phyloP scores from a whole-genome alignment of 768 basidiomycete species.

The Roridomyces roridus region DNA sequence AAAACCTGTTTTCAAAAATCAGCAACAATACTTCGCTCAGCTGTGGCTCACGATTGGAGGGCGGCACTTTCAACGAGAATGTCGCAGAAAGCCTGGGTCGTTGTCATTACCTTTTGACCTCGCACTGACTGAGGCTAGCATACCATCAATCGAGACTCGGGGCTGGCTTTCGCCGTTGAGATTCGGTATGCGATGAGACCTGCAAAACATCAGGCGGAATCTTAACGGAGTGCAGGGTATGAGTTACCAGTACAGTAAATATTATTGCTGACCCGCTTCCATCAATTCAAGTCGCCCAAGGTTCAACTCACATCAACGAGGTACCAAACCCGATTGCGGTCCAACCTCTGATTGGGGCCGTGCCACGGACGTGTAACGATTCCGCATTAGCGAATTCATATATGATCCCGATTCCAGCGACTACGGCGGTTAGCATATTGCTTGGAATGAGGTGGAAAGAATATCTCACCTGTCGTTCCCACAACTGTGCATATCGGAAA shows the following conservation, averaged over 20 bases:
- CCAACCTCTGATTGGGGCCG: too few species aligned
- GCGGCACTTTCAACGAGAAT: constrained; percentile 11
- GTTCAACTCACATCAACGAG: too few species aligned
- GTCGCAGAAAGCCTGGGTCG: background rate
- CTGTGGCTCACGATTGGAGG: constrained; percentile 10
- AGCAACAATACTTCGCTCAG: too few species aligned
- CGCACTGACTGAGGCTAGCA: background rate
- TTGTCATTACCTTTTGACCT: background rate
- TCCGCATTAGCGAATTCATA: too few species aligned
- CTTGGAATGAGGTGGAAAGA: too few species aligned
- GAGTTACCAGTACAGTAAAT: constrained; percentile 7
- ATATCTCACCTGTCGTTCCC: too few species aligned
- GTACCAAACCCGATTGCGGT: too few species aligned
- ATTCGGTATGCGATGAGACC: constrained; percentile 5
- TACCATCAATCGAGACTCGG: background rate
- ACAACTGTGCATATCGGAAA: too few species aligned
- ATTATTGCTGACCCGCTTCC: background rate
- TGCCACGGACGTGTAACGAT: too few species aligned
- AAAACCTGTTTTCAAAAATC: background rate
- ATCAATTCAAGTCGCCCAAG: too few species aligned
- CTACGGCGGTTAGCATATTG: too few species aligned
- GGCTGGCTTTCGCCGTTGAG: background rate
- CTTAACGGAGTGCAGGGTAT: background rate
- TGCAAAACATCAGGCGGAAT: background rate
- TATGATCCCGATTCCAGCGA: too few species aligned